phyloP scores from a whole-genome alignment of 2,329 filamentous ascomycete genomes.

The Alternaria tenuissima region DNA sequence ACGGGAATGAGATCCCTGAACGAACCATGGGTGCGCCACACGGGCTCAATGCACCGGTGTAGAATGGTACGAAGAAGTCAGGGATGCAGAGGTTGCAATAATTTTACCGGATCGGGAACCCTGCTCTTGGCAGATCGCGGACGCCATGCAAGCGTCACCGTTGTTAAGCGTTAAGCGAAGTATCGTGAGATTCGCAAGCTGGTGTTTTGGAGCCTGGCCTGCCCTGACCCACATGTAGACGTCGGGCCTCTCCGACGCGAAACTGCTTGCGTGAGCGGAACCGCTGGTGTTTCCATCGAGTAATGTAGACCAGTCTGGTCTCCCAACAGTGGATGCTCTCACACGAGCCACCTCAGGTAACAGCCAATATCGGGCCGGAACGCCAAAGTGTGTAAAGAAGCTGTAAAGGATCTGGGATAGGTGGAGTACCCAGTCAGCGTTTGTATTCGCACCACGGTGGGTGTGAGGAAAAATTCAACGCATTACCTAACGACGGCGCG shows the following conservation, averaged over 20 bases:
- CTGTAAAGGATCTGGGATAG: conserved; percentile 31
- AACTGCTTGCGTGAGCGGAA: conserved; percentile 14
- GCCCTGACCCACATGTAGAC: conserved; percentile 4
- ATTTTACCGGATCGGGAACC: conserved; percentile 28
- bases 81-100: conserved; percentile 29
- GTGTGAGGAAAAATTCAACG: conserved; percentile 34
- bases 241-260: conserved; percentile 21
- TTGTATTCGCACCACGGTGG: conserved; percentile 27
- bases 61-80: neutral
- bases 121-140: conserved; percentile 13
- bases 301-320: conserved; percentile 41
- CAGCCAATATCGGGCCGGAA: conserved; percentile 26
- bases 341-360: conserved; percentile 24
- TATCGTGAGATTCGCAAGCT: conserved; percentile 33
- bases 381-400: conserved; percentile 34
- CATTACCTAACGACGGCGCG: conserved; percentile 39
- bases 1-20: conserved; percentile 11
- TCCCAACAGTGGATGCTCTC: conserved; percentile 39
- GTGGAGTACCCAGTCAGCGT: conserved; percentile 33
- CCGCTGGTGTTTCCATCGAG: conserved; percentile 30
- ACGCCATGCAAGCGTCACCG: conserved; percentile 15
- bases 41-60: neutral
- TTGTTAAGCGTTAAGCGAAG: conserved; percentile 40
- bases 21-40: conserved; percentile 9
- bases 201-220: conserved; percentile 16